Conservation (phyloP, 805 yeast species). For the Ogataea paradorogensis region DNA sequence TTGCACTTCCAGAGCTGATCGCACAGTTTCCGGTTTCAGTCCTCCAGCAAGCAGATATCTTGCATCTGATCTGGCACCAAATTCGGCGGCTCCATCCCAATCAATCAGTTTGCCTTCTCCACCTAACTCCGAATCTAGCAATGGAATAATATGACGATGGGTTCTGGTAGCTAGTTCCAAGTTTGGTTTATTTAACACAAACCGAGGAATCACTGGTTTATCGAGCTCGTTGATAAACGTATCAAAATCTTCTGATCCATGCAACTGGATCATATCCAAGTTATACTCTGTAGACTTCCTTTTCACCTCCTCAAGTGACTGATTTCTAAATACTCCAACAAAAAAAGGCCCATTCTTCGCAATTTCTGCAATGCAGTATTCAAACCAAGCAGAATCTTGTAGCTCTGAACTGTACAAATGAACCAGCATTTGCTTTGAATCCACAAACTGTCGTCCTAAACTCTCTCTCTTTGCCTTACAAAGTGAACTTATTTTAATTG, state of each 20-base stretch:
- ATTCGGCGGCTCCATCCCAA: conserved; percentile 55
- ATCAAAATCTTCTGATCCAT: conserved; percentile 66
- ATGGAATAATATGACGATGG: conserved; percentile 49
- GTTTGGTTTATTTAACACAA: conserved; percentile 54
- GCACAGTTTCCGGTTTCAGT: conserved; percentile 70
- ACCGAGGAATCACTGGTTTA: conserved; percentile 71
- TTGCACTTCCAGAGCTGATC: conserved; percentile 41
- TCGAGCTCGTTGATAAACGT: conserved; percentile 37
- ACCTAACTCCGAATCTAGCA: conserved; percentile 85
- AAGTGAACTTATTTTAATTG: conserved; percentile 42
- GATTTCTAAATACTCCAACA: conserved; percentile 92
- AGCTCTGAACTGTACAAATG: conserved; percentile 18
- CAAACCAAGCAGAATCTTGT: conserved; percentile 36
- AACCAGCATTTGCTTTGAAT: conserved; percentile 27
- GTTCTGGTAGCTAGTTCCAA: conserved; percentile 23
- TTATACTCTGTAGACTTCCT: conserved; percentile 40
- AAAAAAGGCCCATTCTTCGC: conserved; percentile 55
- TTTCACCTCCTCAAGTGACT: conserved; percentile 60
- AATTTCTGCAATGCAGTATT: conserved; percentile 25
- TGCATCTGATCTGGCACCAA: conserved; percentile 32
- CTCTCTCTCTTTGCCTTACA: conserved; percentile 22
- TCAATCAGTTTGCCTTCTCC: conserved; percentile 85
- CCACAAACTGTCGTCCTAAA: conserved; percentile 21
- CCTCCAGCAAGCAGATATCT: conserved; percentile 86
- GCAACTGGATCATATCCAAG: conserved; percentile 82